A percentile compares a stretch with the other conserved stretches of the same genome.
Evolutionary conservation across 2,329 filamentous ascomycete genomes (phyloP).

Genomic region (Canariomyces notabilis): DNA sequence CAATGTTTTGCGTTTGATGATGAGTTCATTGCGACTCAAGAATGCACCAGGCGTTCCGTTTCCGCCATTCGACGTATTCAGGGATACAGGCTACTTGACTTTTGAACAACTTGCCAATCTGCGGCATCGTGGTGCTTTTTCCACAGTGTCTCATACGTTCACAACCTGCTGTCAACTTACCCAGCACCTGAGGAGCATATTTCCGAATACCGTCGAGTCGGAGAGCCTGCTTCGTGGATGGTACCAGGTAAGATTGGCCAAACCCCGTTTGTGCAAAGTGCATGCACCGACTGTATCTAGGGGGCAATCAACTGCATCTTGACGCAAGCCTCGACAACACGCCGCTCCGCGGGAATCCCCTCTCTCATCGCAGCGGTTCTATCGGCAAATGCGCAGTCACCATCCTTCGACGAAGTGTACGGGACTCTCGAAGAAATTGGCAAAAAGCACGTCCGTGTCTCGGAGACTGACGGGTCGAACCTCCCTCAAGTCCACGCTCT

Average conservation of each 20-base stretch:
- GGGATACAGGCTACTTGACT: slow-evolving; percentile 64
- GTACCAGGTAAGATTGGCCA: slow-evolving; percentile 55
- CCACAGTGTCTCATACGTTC: slow-evolving; percentile 87
- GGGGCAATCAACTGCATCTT: slow-evolving; percentile 65
- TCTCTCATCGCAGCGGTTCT: slow-evolving; percentile 79
- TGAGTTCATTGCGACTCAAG: slow-evolving; percentile 48
- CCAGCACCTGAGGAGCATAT: slow-evolving; percentile 39
- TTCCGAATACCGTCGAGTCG: slow-evolving; percentile 27
- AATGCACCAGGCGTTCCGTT: slow-evolving; percentile 40
- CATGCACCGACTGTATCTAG: slow-evolving; percentile 31
- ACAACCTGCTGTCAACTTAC: slow-evolving; percentile 67
- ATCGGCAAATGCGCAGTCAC: slow-evolving; percentile 54
- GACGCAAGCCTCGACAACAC: slow-evolving; percentile 73
- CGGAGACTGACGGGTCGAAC: slow-evolving; percentile 58
- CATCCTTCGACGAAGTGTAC: slow-evolving; percentile 63
- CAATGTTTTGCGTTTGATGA: slow-evolving; percentile 62
- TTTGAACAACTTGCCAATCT: slow-evolving; percentile 79
- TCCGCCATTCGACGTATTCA: slow-evolving; percentile 52
- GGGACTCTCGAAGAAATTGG: slow-evolving; percentile 57
- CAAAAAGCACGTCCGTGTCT: slow-evolving; percentile 45
- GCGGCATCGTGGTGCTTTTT: slow-evolving; percentile 87
- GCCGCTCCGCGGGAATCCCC: slow-evolving; percentile 87
- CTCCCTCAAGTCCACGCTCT: slow-evolving; percentile 90
- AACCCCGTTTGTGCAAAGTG: background rate
- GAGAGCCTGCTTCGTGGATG: slow-evolving; percentile 56